phyloP scores from a whole-genome alignment of 2,329 filamentous ascomycete species.

The Corinectria fuckeliana region DNA sequence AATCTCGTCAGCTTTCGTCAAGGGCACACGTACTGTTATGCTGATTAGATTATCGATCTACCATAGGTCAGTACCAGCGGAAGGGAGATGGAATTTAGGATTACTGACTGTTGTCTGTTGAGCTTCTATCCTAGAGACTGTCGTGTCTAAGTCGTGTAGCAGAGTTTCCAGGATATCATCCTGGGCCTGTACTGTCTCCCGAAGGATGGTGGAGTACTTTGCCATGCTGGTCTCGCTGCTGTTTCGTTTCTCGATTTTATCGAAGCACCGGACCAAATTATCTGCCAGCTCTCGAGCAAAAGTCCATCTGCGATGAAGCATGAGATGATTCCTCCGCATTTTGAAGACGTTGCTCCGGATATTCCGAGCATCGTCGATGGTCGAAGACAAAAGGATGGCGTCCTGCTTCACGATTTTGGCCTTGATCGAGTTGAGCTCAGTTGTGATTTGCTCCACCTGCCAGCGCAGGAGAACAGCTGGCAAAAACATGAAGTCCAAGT shows the following conservation, averaged over 20 bases:
- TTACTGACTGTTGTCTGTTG: background rate
- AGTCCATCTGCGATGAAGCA: background rate
- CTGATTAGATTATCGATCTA: background rate
- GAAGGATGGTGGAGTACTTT: background rate
- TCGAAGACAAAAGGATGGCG: background rate
- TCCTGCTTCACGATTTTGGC: background rate
- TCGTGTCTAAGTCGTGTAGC: background rate
- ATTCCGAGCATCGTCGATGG: background rate
- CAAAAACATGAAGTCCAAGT: background rate
- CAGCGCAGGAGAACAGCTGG: background rate
- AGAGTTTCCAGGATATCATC: background rate
- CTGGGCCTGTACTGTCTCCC: background rate
- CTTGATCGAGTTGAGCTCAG: background rate
- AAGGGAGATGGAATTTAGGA: background rate
- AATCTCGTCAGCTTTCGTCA: too few species aligned
- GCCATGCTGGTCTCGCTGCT: background rate
- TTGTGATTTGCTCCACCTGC: background rate
- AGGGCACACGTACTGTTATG: background rate
- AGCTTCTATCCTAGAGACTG: background rate
- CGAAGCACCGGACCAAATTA: background rate
- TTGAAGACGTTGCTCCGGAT: background rate
- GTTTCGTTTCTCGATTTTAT: background rate
- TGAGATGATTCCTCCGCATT: background rate
- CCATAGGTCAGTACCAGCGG: background rate
- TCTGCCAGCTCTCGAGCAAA: background rate